Base-by-base conservation (phyloP, 2,329 filamentous ascomycete genomes). In the Dactylonectria estremocensis region DNA sequence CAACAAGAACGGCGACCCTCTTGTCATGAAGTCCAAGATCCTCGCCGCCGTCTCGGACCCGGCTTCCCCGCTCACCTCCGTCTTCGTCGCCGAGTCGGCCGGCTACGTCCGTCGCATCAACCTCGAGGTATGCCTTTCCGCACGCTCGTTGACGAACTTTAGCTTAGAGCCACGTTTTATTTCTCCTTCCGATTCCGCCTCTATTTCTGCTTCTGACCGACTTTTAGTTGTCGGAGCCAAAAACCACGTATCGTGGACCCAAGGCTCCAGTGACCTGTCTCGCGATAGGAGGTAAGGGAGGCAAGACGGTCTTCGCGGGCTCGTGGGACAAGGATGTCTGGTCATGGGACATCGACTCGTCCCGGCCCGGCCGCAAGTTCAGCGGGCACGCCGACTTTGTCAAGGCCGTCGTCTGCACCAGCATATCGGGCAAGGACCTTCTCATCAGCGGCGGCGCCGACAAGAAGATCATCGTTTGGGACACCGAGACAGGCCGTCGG, bases 321-420 rank as follows among this genome's bases (percentile, higher is more conserved):
- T 96, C 92, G 66, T 99, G 96, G 96, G 95, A 99, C 82, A 97
- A 97, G 83, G 88, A 90, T 20, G 88, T 98, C 65, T 97, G 95
- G 91, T 93, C 92, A 35, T 98, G 94, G 93, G 87, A 93, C 74
- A 83, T 92, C 35, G 83, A 86, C 18, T 89, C 89, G 3, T 85
- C 84, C 49, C 79, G 84, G 33, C 81, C 84, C 1, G 84, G 83
- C n/a, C 86, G 83, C 68, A 90, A 86, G 70, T 95, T 91, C 73
- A 87, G 88, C 65, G 95, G 94, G 5, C 95, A 98, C 80, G 86
- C 88, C 2, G 96, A 99, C 82, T 99, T 99, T 77, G 93, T 99
- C 75, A 98, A 98, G 82, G 87, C 92, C 4, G 83, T 98, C 3
- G 82, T 92, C 14, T 90, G 88, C 72, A 85, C 88, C 13, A 87